phyloP scores from a whole-genome alignment of 352 stramenopile genomes.

The Globisporangium recalcitrans region DNA sequence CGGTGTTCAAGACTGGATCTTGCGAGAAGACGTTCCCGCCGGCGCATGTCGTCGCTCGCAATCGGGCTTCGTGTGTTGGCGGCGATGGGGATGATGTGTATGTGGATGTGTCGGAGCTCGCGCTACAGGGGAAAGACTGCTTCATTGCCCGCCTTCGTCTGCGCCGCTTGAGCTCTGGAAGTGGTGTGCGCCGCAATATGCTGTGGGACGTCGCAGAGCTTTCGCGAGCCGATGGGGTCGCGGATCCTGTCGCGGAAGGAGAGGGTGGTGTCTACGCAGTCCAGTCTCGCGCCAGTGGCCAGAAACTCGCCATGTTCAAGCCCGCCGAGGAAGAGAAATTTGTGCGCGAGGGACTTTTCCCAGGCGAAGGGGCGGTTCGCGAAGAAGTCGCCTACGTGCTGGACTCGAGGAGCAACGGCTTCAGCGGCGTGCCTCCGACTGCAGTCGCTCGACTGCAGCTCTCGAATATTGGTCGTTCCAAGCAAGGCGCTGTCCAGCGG shows the following conservation, averaged over 20 bases:
- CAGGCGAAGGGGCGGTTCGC: conserved; percentile 67
- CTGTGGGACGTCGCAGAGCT: conserved; percentile 71
- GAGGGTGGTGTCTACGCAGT: conserved; percentile 73
- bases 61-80: conserved; percentile 10
- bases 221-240: conserved; percentile 41
- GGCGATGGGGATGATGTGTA: conserved; percentile 49
- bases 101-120: conserved; percentile 61
- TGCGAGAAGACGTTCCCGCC: conserved; percentile 17
- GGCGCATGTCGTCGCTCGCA: conserved; percentile 4
- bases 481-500: conserved; percentile 70
- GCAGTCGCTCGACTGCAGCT: conserved; percentile 61
- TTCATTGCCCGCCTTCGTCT: conserved; percentile 63
- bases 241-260: conserved; percentile 52
- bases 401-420: conserved; percentile 59
- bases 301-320: conserved; percentile 83
- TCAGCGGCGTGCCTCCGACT: conserved; percentile 72
- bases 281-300: conserved; percentile 51
- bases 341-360: conserved; percentile 56
- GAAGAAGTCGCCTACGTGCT: conserved; percentile 76
- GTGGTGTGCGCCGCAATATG: conserved; percentile 64
- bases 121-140: conserved; percentile 67
- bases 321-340: conserved; percentile 76
- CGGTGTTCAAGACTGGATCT: conserved; percentile 50
- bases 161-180: conserved; percentile 47
- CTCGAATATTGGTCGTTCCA: conserved; percentile 33